Evolutionary conservation across 805 yeast genomes (phyloP).

Genomic region (Yamadazyma kitorensis): DNA sequence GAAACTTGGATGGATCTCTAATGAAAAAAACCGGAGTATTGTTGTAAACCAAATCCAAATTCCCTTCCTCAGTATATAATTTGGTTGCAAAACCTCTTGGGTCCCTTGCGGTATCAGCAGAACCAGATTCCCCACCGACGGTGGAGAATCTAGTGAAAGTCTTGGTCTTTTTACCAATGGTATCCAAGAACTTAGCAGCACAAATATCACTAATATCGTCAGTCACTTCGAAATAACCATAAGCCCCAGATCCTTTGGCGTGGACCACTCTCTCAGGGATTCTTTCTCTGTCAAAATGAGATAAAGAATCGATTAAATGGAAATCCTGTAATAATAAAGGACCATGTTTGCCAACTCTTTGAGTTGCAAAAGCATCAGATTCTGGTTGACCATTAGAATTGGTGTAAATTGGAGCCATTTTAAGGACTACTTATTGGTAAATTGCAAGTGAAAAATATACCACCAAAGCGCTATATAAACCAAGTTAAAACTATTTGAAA

Average conservation of each 20-base stretch:
- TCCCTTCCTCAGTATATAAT: constrained; percentile 80
- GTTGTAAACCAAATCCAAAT: constrained; percentile 80
- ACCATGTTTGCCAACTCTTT: constrained; percentile 74
- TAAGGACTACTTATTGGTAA: too few relatives aligned
- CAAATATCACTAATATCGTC: constrained; percentile 77
- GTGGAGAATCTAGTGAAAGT: constrained; percentile 77
- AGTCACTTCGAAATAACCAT: constrained; percentile 81
- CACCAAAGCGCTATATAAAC: too few relatives aligned
- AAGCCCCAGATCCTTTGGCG: constrained; percentile 93
- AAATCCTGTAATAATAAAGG: constrained; percentile 81
- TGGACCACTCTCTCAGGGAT: constrained; percentile 92
- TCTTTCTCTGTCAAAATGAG: constrained; percentile 87
- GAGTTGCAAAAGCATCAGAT: constrained; percentile 72
- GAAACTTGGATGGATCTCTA: constrained; percentile 84
- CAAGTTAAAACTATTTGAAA: too few relatives aligned
- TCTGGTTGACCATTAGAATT: constrained; percentile 75
- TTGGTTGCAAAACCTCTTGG: constrained; percentile 84
- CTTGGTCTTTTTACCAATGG: constrained; percentile 77
- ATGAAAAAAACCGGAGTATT: constrained; percentile 84
- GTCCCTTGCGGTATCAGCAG: constrained; percentile 82
- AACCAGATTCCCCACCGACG: constrained; percentile 82
- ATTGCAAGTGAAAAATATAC: too few relatives aligned
- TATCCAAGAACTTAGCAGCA: constrained; percentile 64
- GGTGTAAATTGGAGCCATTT: constrained; percentile 58
- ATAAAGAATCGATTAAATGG: constrained; percentile 73